phyloP scores from a whole-genome alignment of 73 alveolate genomes.

The Diophrys sp. region DNA sequence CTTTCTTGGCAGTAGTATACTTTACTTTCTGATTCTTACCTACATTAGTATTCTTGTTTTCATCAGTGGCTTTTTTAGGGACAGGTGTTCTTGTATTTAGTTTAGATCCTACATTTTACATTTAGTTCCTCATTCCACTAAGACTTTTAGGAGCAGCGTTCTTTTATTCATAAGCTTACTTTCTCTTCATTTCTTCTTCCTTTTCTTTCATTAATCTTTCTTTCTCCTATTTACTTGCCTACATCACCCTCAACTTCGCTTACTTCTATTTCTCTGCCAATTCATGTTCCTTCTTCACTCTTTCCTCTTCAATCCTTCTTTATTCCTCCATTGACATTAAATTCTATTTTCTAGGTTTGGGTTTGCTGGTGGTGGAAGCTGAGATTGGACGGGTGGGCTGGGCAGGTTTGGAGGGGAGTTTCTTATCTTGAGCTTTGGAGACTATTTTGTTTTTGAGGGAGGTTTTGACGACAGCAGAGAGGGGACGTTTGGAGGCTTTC shows the following conservation, averaged over 20 bases:
- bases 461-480: not conserved
- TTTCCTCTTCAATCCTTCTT: no score
- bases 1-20: no score
- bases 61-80: no score
- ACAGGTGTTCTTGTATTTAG: no score
- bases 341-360: no score
- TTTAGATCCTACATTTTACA: no score
- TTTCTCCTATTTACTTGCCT: not conserved
- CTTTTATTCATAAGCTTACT: not conserved
- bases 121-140: no score
- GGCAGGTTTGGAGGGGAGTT: not conserved
- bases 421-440: not conserved
- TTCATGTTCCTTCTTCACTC: not conserved
- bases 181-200: not conserved
- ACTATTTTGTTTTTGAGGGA: no score
- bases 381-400: not conserved
- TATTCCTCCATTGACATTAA: no score
- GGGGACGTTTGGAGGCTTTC: not conserved
- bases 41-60: no score
- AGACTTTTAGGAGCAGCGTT: not conserved
- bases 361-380: not conserved
- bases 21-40: no score
- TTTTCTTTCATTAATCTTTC: not conserved
- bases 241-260: not conserved
- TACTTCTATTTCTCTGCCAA: not conserved